A percentile compares a stretch with the other conserved stretches of the same genome.
Evolutionary conservation across 352 stramenopile species (phyloP).

Genomic region (Phytophthora quininea): DNA sequence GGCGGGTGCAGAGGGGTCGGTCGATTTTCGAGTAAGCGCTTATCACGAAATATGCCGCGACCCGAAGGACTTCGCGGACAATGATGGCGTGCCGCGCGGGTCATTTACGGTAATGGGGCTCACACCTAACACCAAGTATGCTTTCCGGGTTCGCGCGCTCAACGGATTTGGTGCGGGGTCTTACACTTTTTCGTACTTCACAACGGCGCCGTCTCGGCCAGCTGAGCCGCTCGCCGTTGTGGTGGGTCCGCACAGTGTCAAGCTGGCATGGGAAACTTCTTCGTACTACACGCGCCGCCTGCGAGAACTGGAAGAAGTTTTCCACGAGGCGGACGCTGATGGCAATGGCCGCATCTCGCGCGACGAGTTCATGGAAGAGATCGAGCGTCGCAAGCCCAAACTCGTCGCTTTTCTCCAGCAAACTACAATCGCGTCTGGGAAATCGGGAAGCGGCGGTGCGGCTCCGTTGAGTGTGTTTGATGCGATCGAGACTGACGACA

Average conservation of each 20-base stretch:
- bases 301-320: conserved; percentile 79
- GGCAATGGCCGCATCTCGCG: conserved; percentile 77
- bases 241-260: conserved; percentile 73
- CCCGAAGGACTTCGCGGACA: conserved; percentile 85
- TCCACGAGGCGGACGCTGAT: conserved; percentile 80
- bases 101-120: conserved; percentile 71
- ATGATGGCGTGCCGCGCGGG: conserved; percentile 78
- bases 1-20: conserved; percentile 72
- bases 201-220: conserved; percentile 79
- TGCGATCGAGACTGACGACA: conserved; percentile 90
- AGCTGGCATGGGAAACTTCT: conserved; percentile 78
- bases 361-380: conserved; percentile 88
- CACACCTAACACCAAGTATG: conserved; percentile 88
- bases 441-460: conserved; percentile 10
- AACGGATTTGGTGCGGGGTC: conserved; percentile 90
- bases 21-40: conserved; percentile 68
- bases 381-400: conserved; percentile 76
- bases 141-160: conserved; percentile 88
- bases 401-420: conserved; percentile 81
- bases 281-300: conserved; percentile 71
- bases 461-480: conserved; percentile 84
- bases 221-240: conserved; percentile 66
- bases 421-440: conserved; percentile 31
- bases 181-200: conserved; percentile 88
- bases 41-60: conserved; percentile 89